Conservation (phyloP, 495 filamentous ascomycete genomes). For the Penicillium odoratum region DNA sequence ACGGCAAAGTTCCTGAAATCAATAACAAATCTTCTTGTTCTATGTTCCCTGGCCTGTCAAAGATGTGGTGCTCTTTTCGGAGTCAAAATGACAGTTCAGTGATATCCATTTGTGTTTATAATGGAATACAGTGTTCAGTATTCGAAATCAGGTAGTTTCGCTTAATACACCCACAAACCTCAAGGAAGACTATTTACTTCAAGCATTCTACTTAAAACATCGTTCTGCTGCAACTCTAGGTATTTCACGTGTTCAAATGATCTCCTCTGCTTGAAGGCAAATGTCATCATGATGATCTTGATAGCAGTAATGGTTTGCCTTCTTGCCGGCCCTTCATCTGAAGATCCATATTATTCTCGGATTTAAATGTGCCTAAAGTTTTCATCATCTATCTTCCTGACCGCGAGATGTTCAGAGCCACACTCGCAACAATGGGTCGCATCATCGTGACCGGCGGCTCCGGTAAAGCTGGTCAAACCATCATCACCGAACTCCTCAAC, state of each 20-base stretch:
- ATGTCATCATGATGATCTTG: constrained; percentile 28
- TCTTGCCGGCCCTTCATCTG: neutral
- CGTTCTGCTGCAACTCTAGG: no score
- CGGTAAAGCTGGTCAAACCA: constrained; percentile 59
- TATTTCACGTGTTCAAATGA: neutral
- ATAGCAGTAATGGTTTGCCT: constrained; percentile 16
- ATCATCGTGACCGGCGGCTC: constrained; percentile 59
- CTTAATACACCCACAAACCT: no score
- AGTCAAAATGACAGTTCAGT: no score
- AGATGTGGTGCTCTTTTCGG: no score
- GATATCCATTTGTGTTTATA: no score
- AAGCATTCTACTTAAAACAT: no score
- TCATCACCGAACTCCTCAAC: constrained; percentile 53
- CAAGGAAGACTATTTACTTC: no score
- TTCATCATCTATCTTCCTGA: no score
- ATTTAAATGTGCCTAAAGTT: neutral
- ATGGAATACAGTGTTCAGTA: no score
- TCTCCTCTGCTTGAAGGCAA: constrained; percentile 6
- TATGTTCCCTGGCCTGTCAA: no score
- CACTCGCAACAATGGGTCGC: constrained; percentile 26
- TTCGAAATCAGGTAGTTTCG: no score
- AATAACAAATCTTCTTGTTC: no score
- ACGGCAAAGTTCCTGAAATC: neutral
- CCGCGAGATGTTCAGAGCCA: neutral
- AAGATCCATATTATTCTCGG: neutral